Conservation (phyloP, 139 green algal species). For the Chlorella vulgaris region DNA sequence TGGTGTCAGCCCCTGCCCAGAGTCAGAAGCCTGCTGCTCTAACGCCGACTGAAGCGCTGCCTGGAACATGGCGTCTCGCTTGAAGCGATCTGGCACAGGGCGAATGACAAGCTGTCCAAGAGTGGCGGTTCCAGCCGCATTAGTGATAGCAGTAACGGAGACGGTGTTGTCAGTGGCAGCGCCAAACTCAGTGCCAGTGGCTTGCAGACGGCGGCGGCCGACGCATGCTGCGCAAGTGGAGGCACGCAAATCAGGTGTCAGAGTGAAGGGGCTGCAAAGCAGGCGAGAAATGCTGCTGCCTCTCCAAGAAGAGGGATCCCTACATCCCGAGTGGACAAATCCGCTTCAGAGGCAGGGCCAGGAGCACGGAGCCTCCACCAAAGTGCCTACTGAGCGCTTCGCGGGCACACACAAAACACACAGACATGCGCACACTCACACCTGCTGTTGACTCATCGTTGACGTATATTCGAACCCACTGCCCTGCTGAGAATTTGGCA, state of each 20-base stretch:
- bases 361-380: no score
- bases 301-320: not conserved
- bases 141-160: not conserved
- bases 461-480: conserved; percentile 11
- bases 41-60: not conserved
- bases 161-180: not conserved
- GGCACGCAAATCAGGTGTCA: no score
- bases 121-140: not conserved
- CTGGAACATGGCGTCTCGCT: not conserved
- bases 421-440: not conserved
- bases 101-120: not conserved
- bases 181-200: not conserved
- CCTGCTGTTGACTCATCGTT: conserved; percentile 8
- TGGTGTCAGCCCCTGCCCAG: not conserved
- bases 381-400: no score
- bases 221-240: no score
- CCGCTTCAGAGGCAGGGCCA: no score
- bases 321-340: not conserved
- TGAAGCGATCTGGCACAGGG: not conserved
- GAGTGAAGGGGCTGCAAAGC: not conserved
- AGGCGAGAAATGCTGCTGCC: not conserved
- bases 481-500: not conserved
- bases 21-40: not conserved
- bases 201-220: not conserved
- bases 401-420: no score